Evolutionary conservation across 495 filamentous ascomycete species (phyloP), one percentile per base, ranked within the genome.

Genomic region (Aspergillus incahuasiensis): DNA sequence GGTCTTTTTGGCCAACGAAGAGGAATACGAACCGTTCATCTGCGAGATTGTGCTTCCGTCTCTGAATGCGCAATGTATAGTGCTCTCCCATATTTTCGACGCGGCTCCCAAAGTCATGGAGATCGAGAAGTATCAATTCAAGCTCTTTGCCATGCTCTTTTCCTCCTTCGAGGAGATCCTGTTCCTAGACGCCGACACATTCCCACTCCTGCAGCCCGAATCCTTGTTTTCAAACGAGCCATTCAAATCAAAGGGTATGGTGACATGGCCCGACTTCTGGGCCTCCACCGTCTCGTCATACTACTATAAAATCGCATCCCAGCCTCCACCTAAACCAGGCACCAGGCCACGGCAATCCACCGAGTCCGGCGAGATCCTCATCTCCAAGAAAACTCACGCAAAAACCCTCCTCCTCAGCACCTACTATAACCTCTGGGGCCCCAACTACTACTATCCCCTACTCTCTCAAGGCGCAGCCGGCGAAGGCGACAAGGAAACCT

Each of bases 401-500:
- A 64, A 58, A 41, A 77, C 75, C 6, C 71, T 84, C 8, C 70
- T 83, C 11, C 74, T 84, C 13, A 76, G 78, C 19, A 72, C 74
- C 1, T 84, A 84, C 61, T 84, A 86, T 65, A 85, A 84, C 59
- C 74, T 75, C 61, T 79, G 79, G 70, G 80, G 80, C 4, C 74
- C 77, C 6, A 57, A 66, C 5, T 73, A 75, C 55, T 84, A 79
- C 62, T 85, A 81, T 56, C 65, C 70, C 9, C 64, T 85, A 0
- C 63, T 83, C 5, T 71, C 71, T 5, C 80, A 81, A 63, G 78
- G 79, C 45, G 76, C 69, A 22, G 66, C 74, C 1, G 82, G 81
- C 6, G 71, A 81, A 60, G 80, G 81, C 25, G 82, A 84, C 60
- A 84, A 83, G 63, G 82, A 84, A 55, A 84, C 76, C 3, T 82